Evolutionary conservation across 2,329 filamentous ascomycete species (phyloP).

Genomic region (Diaporthe sp.): DNA sequence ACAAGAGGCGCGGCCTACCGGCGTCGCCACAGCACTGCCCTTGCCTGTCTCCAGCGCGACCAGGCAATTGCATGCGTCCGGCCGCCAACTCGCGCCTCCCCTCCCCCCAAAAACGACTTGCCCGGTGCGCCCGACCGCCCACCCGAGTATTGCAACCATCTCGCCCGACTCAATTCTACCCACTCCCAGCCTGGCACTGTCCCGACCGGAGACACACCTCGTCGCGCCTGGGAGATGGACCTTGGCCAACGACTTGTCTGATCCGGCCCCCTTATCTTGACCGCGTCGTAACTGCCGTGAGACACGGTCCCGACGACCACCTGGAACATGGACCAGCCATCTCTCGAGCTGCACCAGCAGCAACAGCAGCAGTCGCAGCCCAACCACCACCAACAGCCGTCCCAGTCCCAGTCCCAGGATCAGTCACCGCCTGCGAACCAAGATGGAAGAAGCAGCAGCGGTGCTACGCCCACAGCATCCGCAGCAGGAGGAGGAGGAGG

Average conservation of each 20-base stretch:
- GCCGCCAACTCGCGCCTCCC: background rate
- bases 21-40: constrained; percentile 1
- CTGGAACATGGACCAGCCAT: constrained; percentile 22
- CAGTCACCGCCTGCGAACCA: constrained; percentile 28
- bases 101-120: background rate
- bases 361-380: background rate
- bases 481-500: constrained; percentile 25
- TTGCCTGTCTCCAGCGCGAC: constrained; percentile 14
- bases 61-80: constrained; percentile 8
- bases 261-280: constrained; percentile 6
- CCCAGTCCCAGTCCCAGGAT: constrained; percentile 8
- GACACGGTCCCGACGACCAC: background rate
- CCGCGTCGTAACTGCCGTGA: background rate
- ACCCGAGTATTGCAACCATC: constrained; percentile 5
- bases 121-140: constrained; percentile 17
- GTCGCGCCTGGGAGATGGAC: constrained; percentile 11
- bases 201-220: constrained; percentile 12
- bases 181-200: background rate
- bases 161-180: constrained; percentile 10
- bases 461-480: constrained; percentile 22
- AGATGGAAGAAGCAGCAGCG: constrained; percentile 25
- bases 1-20: constrained; percentile 3
- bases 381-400: constrained; percentile 22
- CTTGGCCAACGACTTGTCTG: constrained; percentile 20
- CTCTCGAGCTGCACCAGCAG: constrained; percentile 21